Conservation (phyloP, 495 filamentous ascomycete species). For the Daldinia caldariorum region DNA sequence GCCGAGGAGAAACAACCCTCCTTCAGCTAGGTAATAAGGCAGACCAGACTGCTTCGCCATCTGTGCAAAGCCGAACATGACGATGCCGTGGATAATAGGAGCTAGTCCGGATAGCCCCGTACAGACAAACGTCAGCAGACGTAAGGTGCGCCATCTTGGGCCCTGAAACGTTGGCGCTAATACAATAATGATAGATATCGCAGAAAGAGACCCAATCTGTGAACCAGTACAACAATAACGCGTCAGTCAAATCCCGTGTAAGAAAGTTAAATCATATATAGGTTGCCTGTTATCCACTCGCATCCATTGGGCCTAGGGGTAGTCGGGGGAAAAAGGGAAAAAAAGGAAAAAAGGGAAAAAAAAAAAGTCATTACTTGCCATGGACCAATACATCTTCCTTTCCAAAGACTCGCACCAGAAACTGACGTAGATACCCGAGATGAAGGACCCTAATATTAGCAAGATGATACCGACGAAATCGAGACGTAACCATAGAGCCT, state of each 20-base stretch:
- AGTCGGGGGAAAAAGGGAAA: neutral
- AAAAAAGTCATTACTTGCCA: constrained; percentile 47
- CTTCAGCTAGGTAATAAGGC: constrained; percentile 56
- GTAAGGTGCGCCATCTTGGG: constrained; percentile 48
- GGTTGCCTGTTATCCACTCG: neutral
- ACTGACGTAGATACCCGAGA: constrained; percentile 61
- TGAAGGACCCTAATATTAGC: constrained; percentile 58
- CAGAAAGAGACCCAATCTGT: constrained; percentile 49
- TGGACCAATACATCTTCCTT: constrained; percentile 58
- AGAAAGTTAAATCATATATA: neutral
- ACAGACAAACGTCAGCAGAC: constrained; percentile 54
- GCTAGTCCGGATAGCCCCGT: constrained; percentile 60
- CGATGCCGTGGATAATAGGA: constrained; percentile 59
- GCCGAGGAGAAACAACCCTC: constrained; percentile 49
- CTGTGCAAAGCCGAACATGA: constrained; percentile 52
- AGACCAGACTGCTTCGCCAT: constrained; percentile 58
- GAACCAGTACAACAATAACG: neutral
- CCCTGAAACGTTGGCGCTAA: constrained; percentile 58
- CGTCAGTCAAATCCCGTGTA: constrained; percentile 15
- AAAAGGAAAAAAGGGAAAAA: too few relatives aligned
- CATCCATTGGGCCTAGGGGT: neutral
- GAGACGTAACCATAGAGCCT: constrained; percentile 54
- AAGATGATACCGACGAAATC: constrained; percentile 62
- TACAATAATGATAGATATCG: constrained; percentile 51
- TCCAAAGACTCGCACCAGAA: constrained; percentile 59